Conservation (phyloP, 495 filamentous ascomycete genomes). For the Talaromyces nanjingensis region DNA sequence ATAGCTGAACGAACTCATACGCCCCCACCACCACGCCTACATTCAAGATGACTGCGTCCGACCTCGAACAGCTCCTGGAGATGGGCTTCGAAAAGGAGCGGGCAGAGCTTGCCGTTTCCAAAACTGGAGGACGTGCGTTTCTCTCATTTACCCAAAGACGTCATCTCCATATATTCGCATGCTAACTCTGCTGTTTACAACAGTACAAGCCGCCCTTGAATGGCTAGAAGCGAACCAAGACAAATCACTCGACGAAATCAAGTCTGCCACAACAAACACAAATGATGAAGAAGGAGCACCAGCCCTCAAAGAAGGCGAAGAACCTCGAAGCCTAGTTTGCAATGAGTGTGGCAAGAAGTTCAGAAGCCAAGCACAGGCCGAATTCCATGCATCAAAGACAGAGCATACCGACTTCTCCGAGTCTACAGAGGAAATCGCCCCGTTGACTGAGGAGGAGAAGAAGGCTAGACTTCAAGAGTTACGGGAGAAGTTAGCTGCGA, state of each 20-base stretch:
- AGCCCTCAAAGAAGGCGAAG: conserved; percentile 54
- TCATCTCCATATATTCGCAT: background rate
- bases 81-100: conserved; percentile 90
- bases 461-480: conserved; percentile 69
- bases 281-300: conserved; percentile 49
- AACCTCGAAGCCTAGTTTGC: conserved; percentile 65
- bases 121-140: conserved; percentile 63
- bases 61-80: conserved; percentile 75
- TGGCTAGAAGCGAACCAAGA: conserved; percentile 92
- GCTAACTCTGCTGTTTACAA: background rate
- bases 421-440: conserved; percentile 83
- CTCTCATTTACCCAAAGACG: background rate
- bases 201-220: conserved; percentile 83
- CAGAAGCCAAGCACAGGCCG: conserved; percentile 67
- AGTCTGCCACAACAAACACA: conserved; percentile 29
- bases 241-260: conserved; percentile 71
- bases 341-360: conserved; percentile 93
- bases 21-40: background rate
- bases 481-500: conserved; percentile 62
- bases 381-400: conserved; percentile 86
- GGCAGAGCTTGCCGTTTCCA: conserved; percentile 74
- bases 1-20: background rate
- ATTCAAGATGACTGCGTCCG: conserved; percentile 54
- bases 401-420: conserved; percentile 90
- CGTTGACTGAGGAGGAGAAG: conserved; percentile 89